Percentiles rank a stretch among this genome's conserved stretches.
Conservation (phyloP, 1,284 basidiomycete species). For the Pholiota adiposa region DNA sequence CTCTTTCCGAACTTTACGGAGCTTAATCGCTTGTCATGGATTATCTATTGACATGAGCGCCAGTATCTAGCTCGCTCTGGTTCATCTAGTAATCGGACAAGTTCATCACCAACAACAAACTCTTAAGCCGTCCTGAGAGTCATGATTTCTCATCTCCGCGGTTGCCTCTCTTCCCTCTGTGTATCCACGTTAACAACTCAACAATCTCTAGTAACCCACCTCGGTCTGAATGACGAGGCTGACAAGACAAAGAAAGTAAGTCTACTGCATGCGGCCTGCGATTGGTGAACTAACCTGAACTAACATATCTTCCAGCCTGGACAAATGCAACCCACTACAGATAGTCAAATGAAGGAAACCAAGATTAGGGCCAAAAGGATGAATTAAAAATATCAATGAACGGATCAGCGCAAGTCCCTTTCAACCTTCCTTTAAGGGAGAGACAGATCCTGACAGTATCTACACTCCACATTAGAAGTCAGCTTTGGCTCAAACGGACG, state of each 20-base stretch:
- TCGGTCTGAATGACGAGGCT: background rate
- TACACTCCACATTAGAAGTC: background rate
- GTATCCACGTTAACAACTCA: background rate
- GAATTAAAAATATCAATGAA: background rate
- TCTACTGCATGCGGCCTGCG: background rate
- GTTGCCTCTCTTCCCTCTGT: constrained; percentile 9
- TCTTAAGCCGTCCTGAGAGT: constrained; percentile 10
- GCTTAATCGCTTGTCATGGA: constrained; percentile 12
- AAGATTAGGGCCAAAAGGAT: background rate
- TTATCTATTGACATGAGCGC: constrained; percentile 1
- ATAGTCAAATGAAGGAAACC: background rate
- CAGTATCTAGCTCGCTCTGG: constrained; percentile 8
- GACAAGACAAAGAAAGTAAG: background rate
- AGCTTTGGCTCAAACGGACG: background rate
- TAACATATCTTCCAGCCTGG: background rate
- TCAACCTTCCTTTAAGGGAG: background rate
- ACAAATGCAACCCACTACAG: background rate
- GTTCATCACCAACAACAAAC: background rate
- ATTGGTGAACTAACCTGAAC: constrained; percentile 12
- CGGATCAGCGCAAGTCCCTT: background rate
- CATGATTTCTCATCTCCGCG: constrained; percentile 11
- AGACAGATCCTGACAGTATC: background rate
- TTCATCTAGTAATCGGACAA: constrained; percentile 6
- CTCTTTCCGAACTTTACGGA: constrained; percentile 16
- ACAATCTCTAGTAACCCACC: constrained; percentile 5